Evolutionary conservation across 352 stramenopile species (phyloP), one percentile per base, ranked within the genome.

Genomic region (Pythium oligandrum): DNA sequence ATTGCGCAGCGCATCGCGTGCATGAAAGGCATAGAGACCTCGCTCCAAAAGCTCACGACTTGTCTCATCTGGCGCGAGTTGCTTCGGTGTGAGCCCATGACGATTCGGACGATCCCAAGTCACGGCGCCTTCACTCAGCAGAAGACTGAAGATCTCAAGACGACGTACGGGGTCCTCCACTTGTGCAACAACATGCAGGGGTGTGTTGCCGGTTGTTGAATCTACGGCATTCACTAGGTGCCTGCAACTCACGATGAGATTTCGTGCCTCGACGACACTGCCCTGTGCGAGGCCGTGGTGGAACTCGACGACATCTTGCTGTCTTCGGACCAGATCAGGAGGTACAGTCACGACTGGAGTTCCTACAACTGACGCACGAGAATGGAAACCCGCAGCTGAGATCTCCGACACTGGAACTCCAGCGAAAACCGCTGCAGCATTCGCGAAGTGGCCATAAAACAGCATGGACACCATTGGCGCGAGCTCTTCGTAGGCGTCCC

Each of bases 181-280:
- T 44, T 85, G 76, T 1, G 68, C 58, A 4, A 55, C 79, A 4
- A 84, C 63, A 44, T 88, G 76, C 1, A 90, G 65, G 8, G 76
- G 63, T 4, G 79, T 79, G 58, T 86, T 83, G 6, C 79, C 79
- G 6, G 74, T 74, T 0, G 50, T 26, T 0, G 71, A 61, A 30
- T 90, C 79, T 0, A 84, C 55, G 2, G 64, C 64, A 40, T 90
- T 86, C 17, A 88, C 51, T 2, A 90, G 52, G 48, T 90, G 68
- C 42, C 70, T 68, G 6, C 56, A 53, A n/a, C 64, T 59, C 26
- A 85, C 39, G 43, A 88, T 70, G 3, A 63, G 43, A 17, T 83
- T 83, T 2, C 71, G 76, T 31, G 75, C 69, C 10, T 90, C 79
- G n/a, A 66, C 48, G 3, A 82, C 61, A n/a, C 76, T 88, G 1